A percentile compares a stretch with the other conserved stretches of the same genome.
These are phyloP conservation scores for Amborella trichopoda DNA, from an alignment of 164 flowering plant species.

Conservation along the genomic window DNA sequence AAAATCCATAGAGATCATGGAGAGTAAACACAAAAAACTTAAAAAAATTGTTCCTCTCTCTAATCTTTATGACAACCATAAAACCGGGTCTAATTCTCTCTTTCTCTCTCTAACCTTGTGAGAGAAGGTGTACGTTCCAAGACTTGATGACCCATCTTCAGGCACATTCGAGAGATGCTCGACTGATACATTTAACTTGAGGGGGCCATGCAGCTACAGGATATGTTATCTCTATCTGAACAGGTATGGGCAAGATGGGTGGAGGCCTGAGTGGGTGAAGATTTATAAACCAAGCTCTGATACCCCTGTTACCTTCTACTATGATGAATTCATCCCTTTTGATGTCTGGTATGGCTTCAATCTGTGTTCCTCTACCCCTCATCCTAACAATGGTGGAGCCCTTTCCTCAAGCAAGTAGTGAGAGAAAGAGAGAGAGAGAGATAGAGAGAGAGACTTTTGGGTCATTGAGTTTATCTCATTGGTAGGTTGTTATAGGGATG, in stretches of 20 bases:
- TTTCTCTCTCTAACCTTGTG: no score
- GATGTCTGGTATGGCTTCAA: slow-evolving; percentile 58
- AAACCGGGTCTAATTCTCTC: no score
- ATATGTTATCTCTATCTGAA: slow-evolving; percentile 49
- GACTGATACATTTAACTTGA: slow-evolving; percentile 46
- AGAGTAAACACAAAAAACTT: no score
- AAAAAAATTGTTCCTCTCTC: no score
- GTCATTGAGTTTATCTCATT: no score
- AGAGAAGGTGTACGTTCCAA: slow-evolving; percentile 57
- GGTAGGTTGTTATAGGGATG: no score
- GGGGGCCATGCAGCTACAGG: slow-evolving; percentile 51
- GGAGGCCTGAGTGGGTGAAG: slow-evolving; percentile 47
- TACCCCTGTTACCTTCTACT: slow-evolving; percentile 26
- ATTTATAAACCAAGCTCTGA: slow-evolving; percentile 19
- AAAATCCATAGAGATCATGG: no score
- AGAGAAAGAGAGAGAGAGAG: no score
- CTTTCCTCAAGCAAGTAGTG: no score
- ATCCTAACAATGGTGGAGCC: no score
- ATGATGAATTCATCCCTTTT: slow-evolving; percentile 32
- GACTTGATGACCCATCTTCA: slow-evolving; percentile 58
- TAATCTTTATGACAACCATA: neutral
- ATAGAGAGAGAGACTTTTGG: no score
- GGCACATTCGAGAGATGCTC: slow-evolving; percentile 67
- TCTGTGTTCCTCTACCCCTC: no score
- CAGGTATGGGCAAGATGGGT: slow-evolving; percentile 57